Evolutionary conservation across 1,284 basidiomycete species (phyloP).

Genomic region (Pterula multifida): DNA sequence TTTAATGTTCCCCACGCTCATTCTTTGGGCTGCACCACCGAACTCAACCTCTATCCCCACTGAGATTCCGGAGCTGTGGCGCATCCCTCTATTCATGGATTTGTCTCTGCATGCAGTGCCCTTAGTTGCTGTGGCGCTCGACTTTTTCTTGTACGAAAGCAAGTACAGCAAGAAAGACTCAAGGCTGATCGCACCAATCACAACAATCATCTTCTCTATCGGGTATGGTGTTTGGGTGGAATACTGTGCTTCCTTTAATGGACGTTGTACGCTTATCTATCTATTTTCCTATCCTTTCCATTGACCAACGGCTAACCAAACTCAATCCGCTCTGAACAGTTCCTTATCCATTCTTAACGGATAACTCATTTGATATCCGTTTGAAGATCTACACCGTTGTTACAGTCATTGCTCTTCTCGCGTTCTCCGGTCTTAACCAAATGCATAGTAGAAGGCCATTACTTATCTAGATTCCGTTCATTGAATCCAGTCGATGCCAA

Average conservation of each 20-base stretch:
- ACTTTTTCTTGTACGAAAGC: slow-evolving; percentile 60
- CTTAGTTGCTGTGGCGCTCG: slow-evolving; percentile 43
- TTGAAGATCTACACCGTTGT: slow-evolving; percentile 49
- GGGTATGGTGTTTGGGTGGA: slow-evolving; percentile 62
- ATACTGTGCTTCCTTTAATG: slow-evolving; percentile 47
- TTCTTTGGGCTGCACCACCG: slow-evolving; percentile 24
- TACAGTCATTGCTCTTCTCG: slow-evolving; percentile 37
- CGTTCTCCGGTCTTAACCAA: slow-evolving; percentile 43
- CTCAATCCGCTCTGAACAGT: slow-evolving; percentile 40
- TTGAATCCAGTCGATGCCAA: too few species aligned
- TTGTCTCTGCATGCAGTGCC: slow-evolving; percentile 59
- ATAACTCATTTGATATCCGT: slow-evolving; percentile 39
- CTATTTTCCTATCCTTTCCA: not conserved
- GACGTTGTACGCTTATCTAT: slow-evolving; percentile 37
- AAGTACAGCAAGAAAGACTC: slow-evolving; percentile 41
- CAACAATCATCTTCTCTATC: slow-evolving; percentile 29
- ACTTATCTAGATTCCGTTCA: too few species aligned
- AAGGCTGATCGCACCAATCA: slow-evolving; percentile 29
- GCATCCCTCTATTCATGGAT: slow-evolving; percentile 53
- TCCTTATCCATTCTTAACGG: slow-evolving; percentile 73
- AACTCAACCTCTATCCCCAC: slow-evolving; percentile 21
- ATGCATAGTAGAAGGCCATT: not conserved
- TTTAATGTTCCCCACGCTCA: slow-evolving; percentile 37
- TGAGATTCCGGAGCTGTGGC: slow-evolving; percentile 17
- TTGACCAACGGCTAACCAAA: slow-evolving; percentile 1